Percentiles rank a stretch among this genome's conserved stretches.
Conservation (phyloP, 192 early-diverging fungal species). For the Geosiphon pyriformis region DNA sequence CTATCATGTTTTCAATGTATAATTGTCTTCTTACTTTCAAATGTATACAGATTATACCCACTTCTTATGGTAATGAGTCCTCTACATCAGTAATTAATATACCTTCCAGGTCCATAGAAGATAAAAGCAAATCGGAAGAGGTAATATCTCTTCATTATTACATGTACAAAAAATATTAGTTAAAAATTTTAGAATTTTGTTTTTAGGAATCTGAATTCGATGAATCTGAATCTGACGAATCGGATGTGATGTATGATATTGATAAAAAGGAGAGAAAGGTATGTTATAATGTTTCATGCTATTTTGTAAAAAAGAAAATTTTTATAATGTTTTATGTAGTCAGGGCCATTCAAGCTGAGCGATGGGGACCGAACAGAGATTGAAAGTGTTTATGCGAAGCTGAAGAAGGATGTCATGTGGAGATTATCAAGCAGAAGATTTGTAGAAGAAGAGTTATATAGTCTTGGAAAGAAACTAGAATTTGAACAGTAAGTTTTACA, state of each 20-base stretch:
- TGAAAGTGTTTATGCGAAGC: neutral
- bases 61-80: neutral
- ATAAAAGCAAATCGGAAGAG: neutral
- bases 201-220: conserved; percentile 1
- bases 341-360: no score
- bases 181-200: conserved; percentile 3
- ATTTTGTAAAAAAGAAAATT: no score
- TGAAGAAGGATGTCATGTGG: conserved; percentile 18
- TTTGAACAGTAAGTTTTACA: conserved; percentile 7
- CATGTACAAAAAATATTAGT: neutral
- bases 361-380: conserved; percentile 5
- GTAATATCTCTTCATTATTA: neutral
- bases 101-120: neutral
- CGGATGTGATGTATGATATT: neutral
- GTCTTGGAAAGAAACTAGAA: neutral
- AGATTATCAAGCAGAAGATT: conserved; percentile 11
- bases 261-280: neutral
- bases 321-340: no score
- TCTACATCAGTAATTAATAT: no score
- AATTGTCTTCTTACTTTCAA: neutral
- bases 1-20: neutral
- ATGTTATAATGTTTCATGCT: no score
- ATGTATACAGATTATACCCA: neutral
- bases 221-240: neutral
- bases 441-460: conserved; percentile 17